Base-by-base conservation (phyloP, 2,329 filamentous ascomycete species). In the Zymoseptoria tritici region DNA sequence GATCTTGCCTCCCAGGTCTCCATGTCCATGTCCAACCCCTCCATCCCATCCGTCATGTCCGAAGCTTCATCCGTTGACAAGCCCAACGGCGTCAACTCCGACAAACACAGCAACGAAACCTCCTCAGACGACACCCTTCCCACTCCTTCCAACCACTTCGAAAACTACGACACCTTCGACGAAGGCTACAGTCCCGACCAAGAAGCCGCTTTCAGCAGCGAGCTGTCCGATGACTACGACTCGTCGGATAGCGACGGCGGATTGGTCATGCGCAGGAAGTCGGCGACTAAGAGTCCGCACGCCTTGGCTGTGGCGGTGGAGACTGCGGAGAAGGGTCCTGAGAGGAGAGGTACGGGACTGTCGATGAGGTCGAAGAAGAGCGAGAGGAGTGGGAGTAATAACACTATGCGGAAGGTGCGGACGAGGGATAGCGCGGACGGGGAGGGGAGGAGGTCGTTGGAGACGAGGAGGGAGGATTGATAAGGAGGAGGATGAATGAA, bases 1-100 rank as follows among this genome's bases (percentile, higher is more conserved):
- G 78, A 80, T 51, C 76, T 81, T 56, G 75, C 75, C 11, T 77
- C 77, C 3, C 72, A 70, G 46, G 78, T 79, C 60, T 80, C 79
- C 22, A 78, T 79, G 65, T 79, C 77, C 4, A 77, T 78, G 8
- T 80, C 78, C 9, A 78, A 80, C 58, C 79, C 79, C 9, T 81
- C 79, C 0, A 79, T 81, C 22, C 79, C 79, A 1, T 81, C 79
- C 8, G 75, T 79, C 16, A 74, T 76, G n/a, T 80, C 79, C 1
- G 77, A 77, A 46, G 74, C 73, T 46, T 80, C 79, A 0, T 80
- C 78, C 8, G 60, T 77, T 19, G 75, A 74, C 19, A 72, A 73
- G 3, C 54, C 6, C 68, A 68, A 19, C 36, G 21, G 3, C 20
- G 16, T 24, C 55, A 19, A 9, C 22, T 66, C 67, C 51, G 70